Base-by-base conservation (phyloP, 768 basidiomycete species). In the Lactarius quietus region DNA sequence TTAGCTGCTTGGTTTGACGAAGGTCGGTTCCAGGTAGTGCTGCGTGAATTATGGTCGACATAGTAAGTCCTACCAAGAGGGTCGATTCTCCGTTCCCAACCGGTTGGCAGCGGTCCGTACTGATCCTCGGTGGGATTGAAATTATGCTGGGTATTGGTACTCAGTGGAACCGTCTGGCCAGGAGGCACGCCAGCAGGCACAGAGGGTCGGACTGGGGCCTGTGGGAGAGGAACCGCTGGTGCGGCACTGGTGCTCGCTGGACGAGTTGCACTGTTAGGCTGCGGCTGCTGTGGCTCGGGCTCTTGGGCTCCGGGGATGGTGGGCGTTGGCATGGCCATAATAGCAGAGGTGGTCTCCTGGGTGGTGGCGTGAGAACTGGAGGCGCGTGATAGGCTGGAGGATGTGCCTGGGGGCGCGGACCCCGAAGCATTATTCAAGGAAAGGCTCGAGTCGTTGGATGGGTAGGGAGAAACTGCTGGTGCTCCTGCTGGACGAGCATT, bases 51-150 rank as follows among this genome's bases (percentile, higher is more conserved):
- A 78, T 98, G 97, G 74, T 99, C 97, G 61, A 99, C 97, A 75
- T 98, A 99, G 76, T 99, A 99, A 8, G 93, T 96, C 62, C 97
- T 81, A 10, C 90, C 97, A 29, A 98, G 84, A 36, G 97, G 95
- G 77, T 99, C 97, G 62, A 95, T 92, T 53, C 97, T 91, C 66
- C 97, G 86, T 76, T 99, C 97, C 97, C 97, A 99, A 3, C 95
- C 94, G 31, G 81, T 76, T 3, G 97, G 96, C 28, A 99, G 80
- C 35, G 92, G 85, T 4, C 97, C 97, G 68, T 86, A 92, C 71
- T 98, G 95, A 77, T 99, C 97, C 54, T 93, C 91, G 66, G 89
- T 90, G 18, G 97, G 93, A 73, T 96, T 95, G 79, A 98, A 97
- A 74, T 93, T 95, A 33, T 33, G 33, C 33, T 33, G 33, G 33